phyloP scores from a whole-genome alignment of 352 stramenopile genomes.

The Elongisporangium senticosum region DNA sequence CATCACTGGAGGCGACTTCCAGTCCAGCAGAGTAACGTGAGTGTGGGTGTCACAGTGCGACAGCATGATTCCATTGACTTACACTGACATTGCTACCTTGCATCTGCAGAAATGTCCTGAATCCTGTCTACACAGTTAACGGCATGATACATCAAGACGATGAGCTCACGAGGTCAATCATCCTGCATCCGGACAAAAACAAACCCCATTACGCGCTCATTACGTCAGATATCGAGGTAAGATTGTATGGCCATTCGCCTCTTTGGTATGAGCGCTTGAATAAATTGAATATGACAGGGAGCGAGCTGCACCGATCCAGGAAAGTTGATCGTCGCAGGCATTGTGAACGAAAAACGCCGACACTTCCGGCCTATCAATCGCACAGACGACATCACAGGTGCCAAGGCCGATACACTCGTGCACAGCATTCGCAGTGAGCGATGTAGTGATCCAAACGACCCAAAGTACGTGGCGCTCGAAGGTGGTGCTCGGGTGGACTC shows the following conservation, averaged over 20 bases:
- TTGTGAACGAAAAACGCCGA: conserved; percentile 49
- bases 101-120: conserved; percentile 48
- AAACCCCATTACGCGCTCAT: conserved; percentile 46
- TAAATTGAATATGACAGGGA: conserved; percentile 11
- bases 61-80: too few species aligned
- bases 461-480: conserved; percentile 53
- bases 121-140: conserved; percentile 72
- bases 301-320: conserved; percentile 42
- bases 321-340: conserved; percentile 52
- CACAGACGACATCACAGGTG: conserved; percentile 57
- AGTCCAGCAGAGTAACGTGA: conserved; percentile 67
- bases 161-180: conserved; percentile 32
- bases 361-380: conserved; percentile 52
- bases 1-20: conserved; percentile 70
- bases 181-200: conserved; percentile 40
- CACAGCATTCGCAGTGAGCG: conserved; percentile 68
- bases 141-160: conserved; percentile 54
- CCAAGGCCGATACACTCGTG: conserved; percentile 51
- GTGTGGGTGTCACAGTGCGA: conserved; percentile 3
- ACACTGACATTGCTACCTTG: background rate
- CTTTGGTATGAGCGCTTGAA: background rate
- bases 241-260: background rate
- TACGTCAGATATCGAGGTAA: conserved; percentile 54
- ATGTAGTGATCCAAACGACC: conserved; percentile 60
- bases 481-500: conserved; percentile 45